A percentile compares a stretch with the other conserved stretches of the same genome.
Conservation (phyloP, 768 basidiomycete genomes). For the Sistotremastrum suecicum region DNA sequence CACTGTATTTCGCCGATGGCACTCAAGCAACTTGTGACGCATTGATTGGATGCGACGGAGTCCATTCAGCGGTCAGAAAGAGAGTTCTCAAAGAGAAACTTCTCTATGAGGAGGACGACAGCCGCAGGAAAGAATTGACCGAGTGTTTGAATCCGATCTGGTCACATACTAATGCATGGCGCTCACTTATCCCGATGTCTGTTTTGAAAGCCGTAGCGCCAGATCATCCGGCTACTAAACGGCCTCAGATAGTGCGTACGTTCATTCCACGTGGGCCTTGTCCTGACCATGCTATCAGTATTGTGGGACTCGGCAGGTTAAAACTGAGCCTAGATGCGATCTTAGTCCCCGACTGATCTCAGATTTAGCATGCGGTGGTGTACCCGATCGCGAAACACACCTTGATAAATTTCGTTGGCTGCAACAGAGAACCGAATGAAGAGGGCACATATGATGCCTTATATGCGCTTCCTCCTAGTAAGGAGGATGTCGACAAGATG, state of each 20-base stretch:
- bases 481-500: constrained; percentile 27
- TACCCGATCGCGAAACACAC: constrained; percentile 3
- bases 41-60: constrained; percentile 19
- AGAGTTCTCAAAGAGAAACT: constrained; percentile 16
- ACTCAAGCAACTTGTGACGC: constrained; percentile 16
- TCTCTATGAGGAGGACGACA: background rate
- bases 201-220: constrained; percentile 15
- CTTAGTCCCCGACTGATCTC: background rate
- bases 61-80: constrained; percentile 19
- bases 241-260: constrained; percentile 30
- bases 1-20: constrained; percentile 15
- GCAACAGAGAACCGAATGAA: background rate
- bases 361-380: background rate
- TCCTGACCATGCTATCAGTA: constrained; percentile 12
- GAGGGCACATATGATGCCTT: background rate
- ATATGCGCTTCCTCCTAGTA: constrained; percentile 1
- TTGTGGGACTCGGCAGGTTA: background rate
- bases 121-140: constrained; percentile 14
- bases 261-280: constrained; percentile 34
- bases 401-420: constrained; percentile 5
- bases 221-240: constrained; percentile 18
- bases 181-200: constrained; percentile 29
- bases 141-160: constrained; percentile 27
- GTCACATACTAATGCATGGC: constrained; percentile 32
- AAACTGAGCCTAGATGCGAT: background rate